These are phyloP conservation scores for Westerdykella sp. DNA, from an alignment of 2,329 filamentous ascomycete genomes.

Conservation along the genomic window DNA sequence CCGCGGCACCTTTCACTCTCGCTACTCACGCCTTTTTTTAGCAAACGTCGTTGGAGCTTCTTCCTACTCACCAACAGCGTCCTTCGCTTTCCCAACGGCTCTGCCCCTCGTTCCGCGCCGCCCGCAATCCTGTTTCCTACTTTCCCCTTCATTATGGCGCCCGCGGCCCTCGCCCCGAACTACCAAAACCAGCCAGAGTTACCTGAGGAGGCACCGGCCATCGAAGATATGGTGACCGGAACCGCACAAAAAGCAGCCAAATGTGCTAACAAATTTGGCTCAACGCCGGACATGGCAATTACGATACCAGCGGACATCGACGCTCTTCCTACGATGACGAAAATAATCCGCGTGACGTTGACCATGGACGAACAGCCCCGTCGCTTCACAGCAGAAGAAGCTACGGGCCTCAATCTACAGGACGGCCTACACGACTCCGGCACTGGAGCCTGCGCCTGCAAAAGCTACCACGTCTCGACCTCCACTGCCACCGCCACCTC, in stretches of 20 bases:
- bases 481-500: constrained; percentile 1
- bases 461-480: neutral
- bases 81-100: neutral
- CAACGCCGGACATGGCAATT: neutral
- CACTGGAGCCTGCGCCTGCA: too few relatives aligned
- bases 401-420: too few relatives aligned
- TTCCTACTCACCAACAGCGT: neutral
- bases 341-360: too few relatives aligned
- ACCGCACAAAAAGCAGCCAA: too few relatives aligned
- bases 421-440: too few relatives aligned
- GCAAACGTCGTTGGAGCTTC: neutral
- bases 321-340: too few relatives aligned
- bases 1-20: neutral
- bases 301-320: neutral
- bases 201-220: too few relatives aligned
- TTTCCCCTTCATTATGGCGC: neutral
- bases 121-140: neutral
- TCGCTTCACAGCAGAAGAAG: too few relatives aligned
- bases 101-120: neutral
- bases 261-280: neutral
- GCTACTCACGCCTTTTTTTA: neutral
- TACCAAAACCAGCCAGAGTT: too few relatives aligned
- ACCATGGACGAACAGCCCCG: too few relatives aligned
- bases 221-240: too few relatives aligned
- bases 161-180: too few relatives aligned